Conservation (phyloP, 2,329 filamentous ascomycete species). For the Clarireedia paspali region DNA sequence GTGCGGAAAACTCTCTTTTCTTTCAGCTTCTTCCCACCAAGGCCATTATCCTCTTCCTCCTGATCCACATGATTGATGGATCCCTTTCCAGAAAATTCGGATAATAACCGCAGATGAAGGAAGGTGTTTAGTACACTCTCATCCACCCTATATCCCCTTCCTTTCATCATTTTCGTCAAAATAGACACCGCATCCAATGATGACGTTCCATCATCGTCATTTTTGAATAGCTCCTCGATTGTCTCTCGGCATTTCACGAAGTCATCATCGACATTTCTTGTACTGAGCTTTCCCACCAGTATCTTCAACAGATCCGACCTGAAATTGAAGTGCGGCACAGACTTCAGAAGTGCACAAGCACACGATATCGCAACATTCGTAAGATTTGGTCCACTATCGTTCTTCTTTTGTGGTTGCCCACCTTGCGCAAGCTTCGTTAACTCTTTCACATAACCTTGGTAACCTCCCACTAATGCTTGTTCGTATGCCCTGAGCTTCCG, state of each 20-base stretch:
- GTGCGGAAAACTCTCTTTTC: slow-evolving; percentile 79
- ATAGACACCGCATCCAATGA: slow-evolving; percentile 81
- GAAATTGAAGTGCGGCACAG: slow-evolving; percentile 97
- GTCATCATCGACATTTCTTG: slow-evolving; percentile 61
- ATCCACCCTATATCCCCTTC: slow-evolving; percentile 71
- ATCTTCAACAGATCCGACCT: slow-evolving; percentile 81
- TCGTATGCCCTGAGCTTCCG: slow-evolving; percentile 76
- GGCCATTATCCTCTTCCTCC: slow-evolving; percentile 35
- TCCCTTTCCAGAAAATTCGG: slow-evolving; percentile 78
- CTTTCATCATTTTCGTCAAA: slow-evolving; percentile 87
- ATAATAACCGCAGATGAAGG: slow-evolving; percentile 77
- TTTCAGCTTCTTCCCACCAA: slow-evolving; percentile 52
- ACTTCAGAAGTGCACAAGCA: slow-evolving; percentile 69
- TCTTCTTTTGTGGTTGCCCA: slow-evolving; percentile 33
- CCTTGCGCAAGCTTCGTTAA: slow-evolving; percentile 60
- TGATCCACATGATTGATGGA: slow-evolving; percentile 68
- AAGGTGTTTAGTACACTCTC: slow-evolving; percentile 87
- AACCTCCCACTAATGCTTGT: slow-evolving; percentile 76
- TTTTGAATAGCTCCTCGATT: slow-evolving; percentile 71
- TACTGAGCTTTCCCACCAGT: slow-evolving; percentile 74
- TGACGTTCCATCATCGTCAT: slow-evolving; percentile 84
- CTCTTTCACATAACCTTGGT: slow-evolving; percentile 76
- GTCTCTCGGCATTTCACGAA: slow-evolving; percentile 72
- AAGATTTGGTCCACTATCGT: slow-evolving; percentile 41
- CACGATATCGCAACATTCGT: slow-evolving; percentile 76